Percentiles rank a stretch among this genome's conserved stretches.
phyloP scores from a whole-genome alignment of 2,329 filamentous ascomycete species.

The Cladosporium colombiae region DNA sequence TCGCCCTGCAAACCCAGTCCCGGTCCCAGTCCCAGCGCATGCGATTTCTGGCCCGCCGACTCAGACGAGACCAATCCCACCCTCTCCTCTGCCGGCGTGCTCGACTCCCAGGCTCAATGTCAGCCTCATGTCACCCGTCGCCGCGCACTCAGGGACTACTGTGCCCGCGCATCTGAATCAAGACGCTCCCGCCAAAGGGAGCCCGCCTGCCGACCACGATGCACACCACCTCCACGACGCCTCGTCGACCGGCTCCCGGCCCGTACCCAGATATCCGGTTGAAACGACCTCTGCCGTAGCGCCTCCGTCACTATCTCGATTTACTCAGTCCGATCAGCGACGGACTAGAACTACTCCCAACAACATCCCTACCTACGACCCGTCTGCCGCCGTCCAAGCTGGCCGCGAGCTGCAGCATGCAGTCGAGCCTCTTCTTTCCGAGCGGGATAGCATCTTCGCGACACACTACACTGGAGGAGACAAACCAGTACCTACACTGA shows the following conservation, averaged over 20 bases:
- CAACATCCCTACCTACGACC: slow-evolving; percentile 16
- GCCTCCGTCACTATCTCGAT: slow-evolving; percentile 17
- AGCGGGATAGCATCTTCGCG: slow-evolving; percentile 65
- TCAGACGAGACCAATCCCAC: slow-evolving; percentile 13
- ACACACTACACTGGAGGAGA: slow-evolving; percentile 60
- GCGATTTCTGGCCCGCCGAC: background rate
- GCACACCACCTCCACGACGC: background rate
- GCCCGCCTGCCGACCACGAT: slow-evolving; percentile 11
- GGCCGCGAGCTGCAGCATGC: slow-evolving; percentile 31
- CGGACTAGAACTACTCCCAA: slow-evolving; percentile 16
- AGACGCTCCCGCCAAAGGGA: slow-evolving; percentile 14
- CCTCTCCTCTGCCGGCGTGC: slow-evolving; percentile 12
- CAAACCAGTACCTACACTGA: slow-evolving; percentile 45
- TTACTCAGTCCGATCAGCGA: slow-evolving; percentile 11
- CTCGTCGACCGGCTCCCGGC: slow-evolving; percentile 3
- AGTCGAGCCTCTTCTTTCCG: slow-evolving; percentile 56
- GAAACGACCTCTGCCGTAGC: slow-evolving; percentile 13
- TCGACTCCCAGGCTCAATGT: slow-evolving; percentile 17
- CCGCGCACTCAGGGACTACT: slow-evolving; percentile 17
- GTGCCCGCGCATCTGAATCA: slow-evolving; percentile 18
- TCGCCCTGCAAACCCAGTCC: background rate
- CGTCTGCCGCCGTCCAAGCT: slow-evolving; percentile 18
- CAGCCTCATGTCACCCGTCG: slow-evolving; percentile 18
- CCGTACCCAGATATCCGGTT: slow-evolving; percentile 7
- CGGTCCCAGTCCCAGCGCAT: background rate